These are phyloP conservation scores for Friedmanniomyces simplex DNA, from an alignment of 495 filamentous ascomycete species.

Conservation along the genomic window DNA sequence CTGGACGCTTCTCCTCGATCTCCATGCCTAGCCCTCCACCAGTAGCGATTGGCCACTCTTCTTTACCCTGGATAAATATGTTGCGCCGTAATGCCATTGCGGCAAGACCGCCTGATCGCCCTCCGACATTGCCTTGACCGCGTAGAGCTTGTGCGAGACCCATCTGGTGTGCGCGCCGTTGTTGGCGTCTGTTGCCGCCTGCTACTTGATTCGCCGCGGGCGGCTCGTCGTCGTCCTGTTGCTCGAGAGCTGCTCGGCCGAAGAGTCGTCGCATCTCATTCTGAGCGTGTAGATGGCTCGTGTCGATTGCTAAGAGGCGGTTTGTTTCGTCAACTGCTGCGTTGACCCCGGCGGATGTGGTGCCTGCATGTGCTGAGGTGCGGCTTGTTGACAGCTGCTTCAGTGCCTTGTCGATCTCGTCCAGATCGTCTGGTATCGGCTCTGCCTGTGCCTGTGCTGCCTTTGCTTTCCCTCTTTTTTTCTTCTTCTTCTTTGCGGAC, in stretches of 20 bases:
- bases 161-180: conserved; percentile 33
- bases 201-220: conserved; percentile 39
- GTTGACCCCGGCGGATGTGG: conserved; percentile 21
- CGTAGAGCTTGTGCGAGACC: conserved; percentile 64
- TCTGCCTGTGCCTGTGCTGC: conserved; percentile 15
- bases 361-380: conserved; percentile 26
- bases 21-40: conserved; percentile 81
- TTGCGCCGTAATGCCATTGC: conserved; percentile 65
- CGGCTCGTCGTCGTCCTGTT: conserved; percentile 42
- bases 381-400: conserved; percentile 42
- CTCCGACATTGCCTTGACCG: conserved; percentile 47
- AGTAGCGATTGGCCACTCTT: conserved; percentile 75
- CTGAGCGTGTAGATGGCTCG: conserved; percentile 67
- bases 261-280: conserved; percentile 95
- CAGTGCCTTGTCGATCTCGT: conserved; percentile 79
- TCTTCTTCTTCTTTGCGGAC: conserved; percentile 26
- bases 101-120: conserved; percentile 47
- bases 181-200: conserved; percentile 42
- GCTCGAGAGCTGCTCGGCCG: conserved; percentile 65
- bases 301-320: conserved; percentile 62
- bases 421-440: conserved; percentile 31
- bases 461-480: conserved; percentile 40
- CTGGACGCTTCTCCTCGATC: conserved; percentile 41
- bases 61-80: conserved; percentile 77
- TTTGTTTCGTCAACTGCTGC: conserved; percentile 35